Evolutionary conservation across 768 basidiomycete species (phyloP).

Genomic region (Macrolepiota dolichaula): DNA sequence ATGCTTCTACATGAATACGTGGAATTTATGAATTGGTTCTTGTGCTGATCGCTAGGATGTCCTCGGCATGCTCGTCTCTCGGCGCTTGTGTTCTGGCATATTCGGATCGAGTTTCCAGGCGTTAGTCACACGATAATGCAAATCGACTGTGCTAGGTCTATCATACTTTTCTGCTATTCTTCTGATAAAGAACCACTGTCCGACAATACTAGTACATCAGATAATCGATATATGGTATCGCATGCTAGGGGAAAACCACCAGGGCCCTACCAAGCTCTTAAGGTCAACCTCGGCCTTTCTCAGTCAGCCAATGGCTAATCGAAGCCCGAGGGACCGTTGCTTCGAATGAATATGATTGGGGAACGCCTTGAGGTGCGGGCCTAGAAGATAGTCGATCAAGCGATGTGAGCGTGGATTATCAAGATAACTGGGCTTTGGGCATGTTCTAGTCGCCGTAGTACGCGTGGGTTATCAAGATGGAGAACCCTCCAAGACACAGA

Average conservation of each 20-base stretch:
- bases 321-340: not conserved
- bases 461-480: constrained; percentile 6
- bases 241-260: too few relatives aligned
- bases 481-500: not conserved
- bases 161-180: not conserved
- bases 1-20: not conserved
- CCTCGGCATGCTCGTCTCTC: not conserved
- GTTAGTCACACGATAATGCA: not conserved
- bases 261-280: not conserved
- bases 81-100: not conserved
- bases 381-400: not conserved
- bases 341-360: not conserved
- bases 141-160: not conserved
- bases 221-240: too few relatives aligned
- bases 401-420: constrained; percentile 5
- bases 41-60: not conserved
- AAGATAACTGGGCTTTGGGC: constrained; percentile 2
- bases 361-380: not conserved
- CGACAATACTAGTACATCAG: too few relatives aligned
- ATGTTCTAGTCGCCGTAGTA: constrained; percentile 9
- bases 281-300: not conserved
- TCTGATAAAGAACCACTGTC: not conserved
- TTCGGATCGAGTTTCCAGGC: not conserved
- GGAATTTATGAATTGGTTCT: not conserved
- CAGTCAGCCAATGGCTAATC: not conserved